Evolutionary conservation across 1,139 yeast species (phyloP).

Genomic region (Debaryomyces nepalensis): DNA sequence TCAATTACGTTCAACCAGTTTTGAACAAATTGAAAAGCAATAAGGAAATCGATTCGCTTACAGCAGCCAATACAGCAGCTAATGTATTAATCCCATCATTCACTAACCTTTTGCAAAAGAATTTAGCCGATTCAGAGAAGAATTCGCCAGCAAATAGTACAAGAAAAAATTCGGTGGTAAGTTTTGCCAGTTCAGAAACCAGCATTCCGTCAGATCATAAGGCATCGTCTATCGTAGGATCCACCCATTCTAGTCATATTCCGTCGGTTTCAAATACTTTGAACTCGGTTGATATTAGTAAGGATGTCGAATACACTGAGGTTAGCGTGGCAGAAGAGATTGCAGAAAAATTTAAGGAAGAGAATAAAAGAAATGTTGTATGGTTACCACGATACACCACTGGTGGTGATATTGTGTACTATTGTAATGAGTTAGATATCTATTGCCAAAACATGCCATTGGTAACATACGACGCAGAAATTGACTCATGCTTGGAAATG

Average conservation of each 20-base stretch:
- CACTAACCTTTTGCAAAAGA: constrained; percentile 44
- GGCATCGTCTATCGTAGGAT: not conserved
- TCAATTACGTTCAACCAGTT: constrained; percentile 52
- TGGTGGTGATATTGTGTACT: constrained; percentile 60
- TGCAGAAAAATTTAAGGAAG: constrained; percentile 36
- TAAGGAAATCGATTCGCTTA: constrained; percentile 48
- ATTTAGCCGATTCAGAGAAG: constrained; percentile 36
- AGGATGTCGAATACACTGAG: constrained; percentile 19
- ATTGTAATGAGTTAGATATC: constrained; percentile 60
- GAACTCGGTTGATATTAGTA: constrained; percentile 4
- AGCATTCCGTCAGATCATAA: constrained; percentile 25
- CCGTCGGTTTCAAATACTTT: constrained; percentile 18
- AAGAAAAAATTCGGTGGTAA: constrained; percentile 52
- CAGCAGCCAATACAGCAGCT: constrained; percentile 57
- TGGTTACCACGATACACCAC: constrained; percentile 64
- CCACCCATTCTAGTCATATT: constrained; percentile 11
- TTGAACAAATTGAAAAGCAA: constrained; percentile 44
- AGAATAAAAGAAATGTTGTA: constrained; percentile 32
- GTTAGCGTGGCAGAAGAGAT: constrained; percentile 45
- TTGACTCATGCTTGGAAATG: constrained; percentile 25
- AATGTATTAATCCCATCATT: constrained; percentile 53
- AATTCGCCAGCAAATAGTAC: constrained; percentile 38
- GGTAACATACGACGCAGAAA: constrained; percentile 26
- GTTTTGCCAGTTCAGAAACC: constrained; percentile 51
- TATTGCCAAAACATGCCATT: constrained; percentile 62